Percentiles rank a stretch among this genome's conserved stretches.
Conservation (phyloP, 169 alveolate species). For the Neospora caninum region DNA sequence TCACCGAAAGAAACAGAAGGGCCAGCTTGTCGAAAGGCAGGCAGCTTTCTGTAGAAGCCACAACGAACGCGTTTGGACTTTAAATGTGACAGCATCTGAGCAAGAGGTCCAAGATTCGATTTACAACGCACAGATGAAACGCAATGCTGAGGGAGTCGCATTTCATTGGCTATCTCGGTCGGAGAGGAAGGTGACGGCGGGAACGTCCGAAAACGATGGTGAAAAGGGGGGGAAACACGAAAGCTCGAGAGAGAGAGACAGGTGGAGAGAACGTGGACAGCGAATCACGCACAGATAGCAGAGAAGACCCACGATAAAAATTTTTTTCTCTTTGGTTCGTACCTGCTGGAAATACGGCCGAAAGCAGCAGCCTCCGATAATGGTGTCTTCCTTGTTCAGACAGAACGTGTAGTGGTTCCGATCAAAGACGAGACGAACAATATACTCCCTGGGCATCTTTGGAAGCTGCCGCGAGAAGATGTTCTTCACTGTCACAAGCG, state of each 20-base stretch:
- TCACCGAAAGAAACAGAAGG: constrained; percentile 62
- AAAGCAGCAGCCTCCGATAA: constrained; percentile 97
- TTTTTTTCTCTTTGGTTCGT: neutral
- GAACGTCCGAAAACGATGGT: no score
- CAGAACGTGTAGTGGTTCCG: constrained; percentile 95
- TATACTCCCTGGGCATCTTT: constrained; percentile 98
- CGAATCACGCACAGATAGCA: no score
- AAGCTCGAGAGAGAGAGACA: neutral
- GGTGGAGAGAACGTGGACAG: neutral
- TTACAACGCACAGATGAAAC: no score
- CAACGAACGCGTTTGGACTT: neutral
- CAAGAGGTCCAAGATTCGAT: no score
- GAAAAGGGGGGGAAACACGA: neutral
- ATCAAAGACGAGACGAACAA: constrained; percentile 95
- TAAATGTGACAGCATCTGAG: no score
- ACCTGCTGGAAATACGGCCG: constrained; percentile 88
- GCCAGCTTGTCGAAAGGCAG: neutral
- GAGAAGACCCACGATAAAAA: neutral
- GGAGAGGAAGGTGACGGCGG: no score
- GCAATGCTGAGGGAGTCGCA: no score
- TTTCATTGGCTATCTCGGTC: no score
- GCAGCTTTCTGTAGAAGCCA: neutral
- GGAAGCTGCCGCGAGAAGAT: constrained; percentile 96
- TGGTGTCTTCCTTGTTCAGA: constrained; percentile 87
- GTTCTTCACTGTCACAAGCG: constrained; percentile 91